These are phyloP conservation scores for Pinus taeda DNA, from an alignment of 75 land plant genomes.

Conservation along the genomic window DNA sequence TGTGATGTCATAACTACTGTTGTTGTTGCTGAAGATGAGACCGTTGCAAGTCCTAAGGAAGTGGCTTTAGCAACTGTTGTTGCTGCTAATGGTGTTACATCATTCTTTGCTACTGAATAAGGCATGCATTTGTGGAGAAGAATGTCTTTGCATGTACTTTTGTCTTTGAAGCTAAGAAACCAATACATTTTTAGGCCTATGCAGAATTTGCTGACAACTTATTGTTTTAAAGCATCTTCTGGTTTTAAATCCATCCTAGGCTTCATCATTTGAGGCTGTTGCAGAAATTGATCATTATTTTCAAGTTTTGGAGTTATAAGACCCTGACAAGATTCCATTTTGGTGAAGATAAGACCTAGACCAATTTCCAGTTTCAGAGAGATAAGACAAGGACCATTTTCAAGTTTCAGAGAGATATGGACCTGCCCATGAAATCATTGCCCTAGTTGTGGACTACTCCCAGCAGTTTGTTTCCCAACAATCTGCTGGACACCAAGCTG, in stretches of 20 bases:
- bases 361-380: not conserved
- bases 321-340: not conserved
- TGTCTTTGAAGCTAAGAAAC: conserved; percentile 29
- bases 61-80: conserved; percentile 54
- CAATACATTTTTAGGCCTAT: conserved; percentile 20
- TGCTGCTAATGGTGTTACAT: conserved; percentile 47
- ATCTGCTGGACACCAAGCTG: conserved; percentile 6
- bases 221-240: conserved; percentile 50
- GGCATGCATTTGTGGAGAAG: conserved; percentile 55
- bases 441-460: not conserved
- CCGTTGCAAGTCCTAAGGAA: conserved; percentile 34
- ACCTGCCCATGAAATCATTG: not conserved
- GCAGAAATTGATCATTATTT: not conserved
- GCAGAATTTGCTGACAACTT: conserved; percentile 49
- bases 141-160: conserved; percentile 32
- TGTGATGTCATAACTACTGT: too few relatives aligned
- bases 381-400: not conserved
- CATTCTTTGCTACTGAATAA: conserved; percentile 52
- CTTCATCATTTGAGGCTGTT: conserved; percentile 30
- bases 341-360: not conserved
- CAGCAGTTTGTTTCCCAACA: not conserved
- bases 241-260: conserved; percentile 23
- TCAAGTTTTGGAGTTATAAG: not conserved
- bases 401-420: not conserved
- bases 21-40: too few relatives aligned